phyloP scores from a whole-genome alignment of 768 basidiomycete genomes.

The Galerina marginata region DNA sequence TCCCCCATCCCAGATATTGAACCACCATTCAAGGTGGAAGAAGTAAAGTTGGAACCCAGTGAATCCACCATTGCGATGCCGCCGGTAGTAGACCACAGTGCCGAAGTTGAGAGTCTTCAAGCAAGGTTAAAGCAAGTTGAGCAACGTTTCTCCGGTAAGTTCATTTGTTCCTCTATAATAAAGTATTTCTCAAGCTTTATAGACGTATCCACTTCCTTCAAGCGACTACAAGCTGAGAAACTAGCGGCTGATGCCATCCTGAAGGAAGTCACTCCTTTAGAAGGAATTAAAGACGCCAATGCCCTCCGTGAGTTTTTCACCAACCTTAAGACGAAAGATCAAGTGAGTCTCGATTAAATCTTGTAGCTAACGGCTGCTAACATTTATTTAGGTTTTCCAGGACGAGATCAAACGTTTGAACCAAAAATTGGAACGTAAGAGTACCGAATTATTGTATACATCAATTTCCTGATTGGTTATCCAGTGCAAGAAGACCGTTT shows the following conservation, averaged over 20 bases:
- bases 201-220: slow-evolving; percentile 84
- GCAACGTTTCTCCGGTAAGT: slow-evolving; percentile 74
- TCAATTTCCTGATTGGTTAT: not conserved
- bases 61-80: not conserved
- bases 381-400: slow-evolving; percentile 57
- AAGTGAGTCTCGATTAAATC: slow-evolving; percentile 52
- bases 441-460: not conserved
- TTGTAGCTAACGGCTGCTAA: not conserved
- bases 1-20: not conserved
- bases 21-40: not conserved
- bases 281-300: slow-evolving; percentile 65
- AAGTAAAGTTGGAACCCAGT: not conserved
- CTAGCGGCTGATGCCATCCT: slow-evolving; percentile 70
- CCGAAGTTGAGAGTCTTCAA: slow-evolving; percentile 62
- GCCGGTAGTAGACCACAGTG: slow-evolving; percentile 20
- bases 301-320: slow-evolving; percentile 77
- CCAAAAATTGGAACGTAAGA: slow-evolving; percentile 73
- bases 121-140: slow-evolving; percentile 73
- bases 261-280: slow-evolving; percentile 71
- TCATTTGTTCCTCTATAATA: not conserved
- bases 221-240: slow-evolving; percentile 76
- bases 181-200: slow-evolving; percentile 13
- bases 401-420: slow-evolving; percentile 82
- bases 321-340: slow-evolving; percentile 67
- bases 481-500: slow-evolving; percentile 85